phyloP scores from a whole-genome alignment of 805 yeast genomes.

The Schwanniomyces yamadae region DNA sequence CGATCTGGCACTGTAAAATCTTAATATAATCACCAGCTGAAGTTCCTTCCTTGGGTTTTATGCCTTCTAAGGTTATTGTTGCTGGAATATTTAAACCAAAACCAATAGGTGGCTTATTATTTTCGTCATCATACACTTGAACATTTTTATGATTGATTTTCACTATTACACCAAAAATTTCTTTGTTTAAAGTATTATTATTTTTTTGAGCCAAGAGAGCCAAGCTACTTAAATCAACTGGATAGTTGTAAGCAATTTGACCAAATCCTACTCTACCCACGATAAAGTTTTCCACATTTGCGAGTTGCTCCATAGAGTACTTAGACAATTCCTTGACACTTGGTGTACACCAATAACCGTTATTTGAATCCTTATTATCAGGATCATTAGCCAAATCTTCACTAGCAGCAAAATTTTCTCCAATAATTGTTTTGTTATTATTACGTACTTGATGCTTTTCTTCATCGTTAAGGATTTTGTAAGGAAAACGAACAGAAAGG shows the following conservation, averaged over 20 bases:
- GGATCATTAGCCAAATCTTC: slow-evolving; percentile 10
- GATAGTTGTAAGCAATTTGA: slow-evolving; percentile 60
- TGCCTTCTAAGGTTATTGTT: slow-evolving; percentile 61
- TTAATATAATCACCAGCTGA: slow-evolving; percentile 49
- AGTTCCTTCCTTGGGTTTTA: slow-evolving; percentile 49
- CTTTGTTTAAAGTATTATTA: slow-evolving; percentile 38
- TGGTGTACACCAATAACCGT: slow-evolving; percentile 75
- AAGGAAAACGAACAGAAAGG: slow-evolving; percentile 11
- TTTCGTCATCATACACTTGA: slow-evolving; percentile 61
- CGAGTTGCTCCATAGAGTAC: slow-evolving; percentile 46
- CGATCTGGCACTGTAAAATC: slow-evolving; percentile 51
- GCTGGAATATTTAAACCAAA: slow-evolving; percentile 77
- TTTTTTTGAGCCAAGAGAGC: slow-evolving; percentile 37
- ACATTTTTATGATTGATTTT: slow-evolving; percentile 50
- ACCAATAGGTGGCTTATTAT: slow-evolving; percentile 58
- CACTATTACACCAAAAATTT: slow-evolving; percentile 34
- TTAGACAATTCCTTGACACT: slow-evolving; percentile 48
- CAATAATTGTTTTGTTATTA: slow-evolving; percentile 8
- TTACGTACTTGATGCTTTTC: background rate
- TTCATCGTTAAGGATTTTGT: slow-evolving; percentile 9
- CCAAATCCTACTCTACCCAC: slow-evolving; percentile 70
- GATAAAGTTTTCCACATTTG: slow-evolving; percentile 59
- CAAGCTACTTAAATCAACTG: slow-evolving; percentile 66
- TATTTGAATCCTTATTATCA: slow-evolving; percentile 12
- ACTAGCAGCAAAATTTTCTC: slow-evolving; percentile 11